These are phyloP conservation scores for Metschnikowia vanudenii DNA, from an alignment of 805 yeast genomes.

Conservation along the genomic window DNA sequence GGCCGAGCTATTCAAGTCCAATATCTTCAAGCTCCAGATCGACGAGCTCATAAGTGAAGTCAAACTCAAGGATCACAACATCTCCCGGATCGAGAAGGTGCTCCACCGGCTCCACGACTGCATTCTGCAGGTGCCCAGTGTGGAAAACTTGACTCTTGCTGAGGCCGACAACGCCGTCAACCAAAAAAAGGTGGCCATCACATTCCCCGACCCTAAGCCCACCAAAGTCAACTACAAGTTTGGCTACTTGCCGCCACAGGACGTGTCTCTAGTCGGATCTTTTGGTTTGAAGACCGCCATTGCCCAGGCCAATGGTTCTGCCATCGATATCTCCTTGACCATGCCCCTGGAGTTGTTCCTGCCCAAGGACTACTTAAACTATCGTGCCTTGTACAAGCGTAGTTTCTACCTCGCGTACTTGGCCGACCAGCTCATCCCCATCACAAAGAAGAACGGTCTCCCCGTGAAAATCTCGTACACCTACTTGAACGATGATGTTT, in stretches of 20 bases:
- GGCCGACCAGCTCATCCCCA: conserved; percentile 58
- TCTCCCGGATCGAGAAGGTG: conserved; percentile 66
- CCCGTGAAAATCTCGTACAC: conserved; percentile 63
- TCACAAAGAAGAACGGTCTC: conserved; percentile 54
- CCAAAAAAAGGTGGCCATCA: conserved; percentile 58
- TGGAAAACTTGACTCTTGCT: conserved; percentile 46
- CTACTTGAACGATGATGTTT: conserved; percentile 69
- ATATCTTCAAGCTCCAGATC: conserved; percentile 91
- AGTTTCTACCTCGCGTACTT: conserved; percentile 82
- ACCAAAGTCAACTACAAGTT: conserved; percentile 68
- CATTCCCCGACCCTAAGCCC: conserved; percentile 92
- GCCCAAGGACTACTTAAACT: conserved; percentile 86
- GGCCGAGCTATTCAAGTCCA: conserved; percentile 90
- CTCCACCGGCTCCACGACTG: conserved; percentile 70
- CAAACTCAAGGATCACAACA: conserved; percentile 65
- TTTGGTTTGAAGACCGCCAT: conserved; percentile 85
- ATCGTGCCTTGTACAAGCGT: conserved; percentile 85
- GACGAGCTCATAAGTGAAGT: conserved; percentile 87
- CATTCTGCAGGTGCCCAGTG: conserved; percentile 61
- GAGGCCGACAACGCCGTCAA: conserved; percentile 59
- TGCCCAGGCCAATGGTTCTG: conserved; percentile 56
- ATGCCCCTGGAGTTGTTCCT: conserved; percentile 79
- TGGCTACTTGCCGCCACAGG: conserved; percentile 65
- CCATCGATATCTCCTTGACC: conserved; percentile 76
- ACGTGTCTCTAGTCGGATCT: conserved; percentile 80